phyloP scores from a whole-genome alignment of 176 grass and related monocot species.

The Hordeum vulgare region MorexV3_pseudomolecules_assembly NC_058524.1:505774516-505775015 shows the following conservation, averaged over 20 bases:
- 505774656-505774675: constrained; percentile 11
- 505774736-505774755: background rate
- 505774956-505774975: constrained; percentile 28
- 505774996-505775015: constrained; percentile 30
- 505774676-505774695: background rate
- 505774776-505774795: constrained; percentile 16
- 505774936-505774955: background rate
- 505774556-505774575: constrained; percentile 44
- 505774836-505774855: constrained; percentile 25
- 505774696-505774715: background rate
- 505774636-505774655: constrained; percentile 84
- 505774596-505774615: constrained; percentile 68
- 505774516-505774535: constrained; percentile 64
- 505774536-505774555: constrained; percentile 50
- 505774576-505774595: constrained; percentile 44
- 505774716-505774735: background rate
- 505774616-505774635: constrained; percentile 90
- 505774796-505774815: background rate
- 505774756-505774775: background rate
- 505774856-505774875: constrained; percentile 22
- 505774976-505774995: constrained; percentile 24
- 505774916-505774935: constrained; percentile 18
- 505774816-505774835: constrained; percentile 17
- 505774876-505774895: constrained; percentile 39
- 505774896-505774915: constrained; percentile 19